These are phyloP conservation scores for Candida dendrica DNA, from an alignment of 805 yeast species.

Conservation along the genomic window DNA sequence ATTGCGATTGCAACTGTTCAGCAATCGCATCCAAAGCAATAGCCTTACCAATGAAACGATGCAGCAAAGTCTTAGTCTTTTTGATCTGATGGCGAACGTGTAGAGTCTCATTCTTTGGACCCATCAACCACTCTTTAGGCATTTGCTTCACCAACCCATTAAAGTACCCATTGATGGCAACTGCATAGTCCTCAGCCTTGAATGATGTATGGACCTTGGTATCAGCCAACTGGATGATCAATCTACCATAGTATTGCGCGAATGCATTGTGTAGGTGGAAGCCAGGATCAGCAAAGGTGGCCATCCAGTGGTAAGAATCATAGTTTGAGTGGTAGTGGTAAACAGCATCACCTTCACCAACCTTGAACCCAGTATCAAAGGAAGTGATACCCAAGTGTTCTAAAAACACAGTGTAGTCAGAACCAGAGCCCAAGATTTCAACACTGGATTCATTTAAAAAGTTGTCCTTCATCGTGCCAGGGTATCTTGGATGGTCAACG, in stretches of 20 bases:
- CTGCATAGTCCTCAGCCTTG: slow-evolving; percentile 29
- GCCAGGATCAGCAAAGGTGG: slow-evolving; percentile 52
- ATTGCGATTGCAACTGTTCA: slow-evolving; percentile 14
- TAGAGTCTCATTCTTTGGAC: slow-evolving; percentile 8
- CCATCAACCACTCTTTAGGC: slow-evolving; percentile 31
- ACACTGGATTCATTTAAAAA: slow-evolving; percentile 26
- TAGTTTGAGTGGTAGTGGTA: slow-evolving; percentile 75
- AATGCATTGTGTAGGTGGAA: slow-evolving; percentile 51
- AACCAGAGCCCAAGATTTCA: slow-evolving; percentile 56
- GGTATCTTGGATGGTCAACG: slow-evolving; percentile 37
- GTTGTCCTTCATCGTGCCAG: slow-evolving; percentile 19
- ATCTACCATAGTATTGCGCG: slow-evolving; percentile 45
- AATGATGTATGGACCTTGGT: slow-evolving; percentile 36
- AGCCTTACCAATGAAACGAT: slow-evolving; percentile 16
- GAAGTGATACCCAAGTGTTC: slow-evolving; percentile 57
- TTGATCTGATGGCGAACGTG: slow-evolving; percentile 15
- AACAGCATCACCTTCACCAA: slow-evolving; percentile 41
- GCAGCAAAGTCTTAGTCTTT: slow-evolving; percentile 21
- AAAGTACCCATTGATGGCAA: slow-evolving; percentile 29
- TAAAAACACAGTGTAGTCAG: slow-evolving; percentile 58
- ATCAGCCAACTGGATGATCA: slow-evolving; percentile 42
- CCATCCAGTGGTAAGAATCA: slow-evolving; percentile 70
- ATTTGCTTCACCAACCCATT: slow-evolving; percentile 26
- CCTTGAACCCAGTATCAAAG: slow-evolving; percentile 50
- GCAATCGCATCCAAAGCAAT: slow-evolving; percentile 19